Base-by-base conservation (phyloP, 2,329 filamentous ascomycete genomes). In the Diaporthe sp. region DNA sequence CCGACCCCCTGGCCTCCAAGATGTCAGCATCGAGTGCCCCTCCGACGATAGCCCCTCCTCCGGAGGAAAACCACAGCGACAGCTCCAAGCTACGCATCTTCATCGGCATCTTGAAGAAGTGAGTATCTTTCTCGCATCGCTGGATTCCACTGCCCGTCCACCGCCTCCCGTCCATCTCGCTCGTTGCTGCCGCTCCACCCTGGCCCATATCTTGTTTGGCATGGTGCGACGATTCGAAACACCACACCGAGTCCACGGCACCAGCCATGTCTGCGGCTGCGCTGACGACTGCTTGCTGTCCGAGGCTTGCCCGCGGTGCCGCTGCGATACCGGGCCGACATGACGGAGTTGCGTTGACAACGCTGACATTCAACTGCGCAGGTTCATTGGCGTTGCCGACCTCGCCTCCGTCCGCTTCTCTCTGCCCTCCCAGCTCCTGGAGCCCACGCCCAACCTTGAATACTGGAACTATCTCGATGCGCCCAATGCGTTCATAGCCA, bases 391-490 rank as follows among this genome's bases (percentile, higher is more conserved):
- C 79, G 97, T 99, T 74, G 89, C 96, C 78, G 97, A 99, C 85
- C 97, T 99, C 81, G 97, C 97, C 74, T 92, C 95, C 73, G 96
- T 98, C 77, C 94, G 97, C 79, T 99, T 99, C 86, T 98, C 96
- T 22, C 90, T 99, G 68, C 97, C 97, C 30, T 95, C 97, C 68
- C 96, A 98, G 85, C 92, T 99, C 57, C 90, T 99, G 81, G 97
- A 99, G 84, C 97, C 97, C 47, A 97, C 95, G 5, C 97, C 97
- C 70, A 99, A 99, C 83, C 88, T 99, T 82, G 97, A 99, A 87
- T 99, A 98, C 86, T 99, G 97, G 97, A 97, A 97, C 81, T 99
- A 99, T 82, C 89, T 99, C 82, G 97, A 99, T 84, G 91, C 95
- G 79, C 96, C 96, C 30, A 97, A 97, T 84, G 95, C 96, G 64